Conservation (phyloP, 345 rosid genomes). For the Chamaenerion angustifolium region DNA sequence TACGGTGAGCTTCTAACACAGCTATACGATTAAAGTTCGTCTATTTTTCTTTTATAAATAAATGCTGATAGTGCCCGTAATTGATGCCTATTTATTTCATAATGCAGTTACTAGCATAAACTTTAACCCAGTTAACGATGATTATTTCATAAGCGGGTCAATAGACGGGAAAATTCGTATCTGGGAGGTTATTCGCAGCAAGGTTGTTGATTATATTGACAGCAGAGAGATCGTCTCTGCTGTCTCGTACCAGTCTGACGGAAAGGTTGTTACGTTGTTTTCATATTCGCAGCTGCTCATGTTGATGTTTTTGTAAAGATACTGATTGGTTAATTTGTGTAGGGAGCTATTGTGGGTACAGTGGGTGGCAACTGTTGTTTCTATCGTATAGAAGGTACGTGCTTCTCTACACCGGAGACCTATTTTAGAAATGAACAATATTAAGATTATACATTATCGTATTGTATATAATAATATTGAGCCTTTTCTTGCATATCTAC, state of each 20-base stretch:
- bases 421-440: neutral
- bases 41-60: neutral
- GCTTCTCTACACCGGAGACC: neutral
- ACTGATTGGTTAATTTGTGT: constrained; percentile 11
- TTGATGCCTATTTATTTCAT: neutral
- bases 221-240: constrained; percentile 65
- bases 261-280: constrained; percentile 30
- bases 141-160: constrained; percentile 44
- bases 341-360: constrained; percentile 60
- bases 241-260: constrained; percentile 45
- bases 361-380: constrained; percentile 56
- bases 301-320: neutral
- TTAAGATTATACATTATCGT: too few species aligned
- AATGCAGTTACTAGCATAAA: constrained; percentile 34
- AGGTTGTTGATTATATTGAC: constrained; percentile 52
- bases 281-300: too few species aligned
- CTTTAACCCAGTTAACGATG: constrained; percentile 41
- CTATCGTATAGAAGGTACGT: constrained; percentile 39
- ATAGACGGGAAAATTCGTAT: constrained; percentile 61
- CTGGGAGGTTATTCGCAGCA: constrained; percentile 45
- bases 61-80: neutral
- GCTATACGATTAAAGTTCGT: neutral
- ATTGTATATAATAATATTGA: too few species aligned
- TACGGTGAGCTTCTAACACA: constrained; percentile 29
- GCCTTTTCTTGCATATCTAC: too few species aligned